Conservation (phyloP, 257 asterid genomes). For the Ligustrum vulgare region DNA sequence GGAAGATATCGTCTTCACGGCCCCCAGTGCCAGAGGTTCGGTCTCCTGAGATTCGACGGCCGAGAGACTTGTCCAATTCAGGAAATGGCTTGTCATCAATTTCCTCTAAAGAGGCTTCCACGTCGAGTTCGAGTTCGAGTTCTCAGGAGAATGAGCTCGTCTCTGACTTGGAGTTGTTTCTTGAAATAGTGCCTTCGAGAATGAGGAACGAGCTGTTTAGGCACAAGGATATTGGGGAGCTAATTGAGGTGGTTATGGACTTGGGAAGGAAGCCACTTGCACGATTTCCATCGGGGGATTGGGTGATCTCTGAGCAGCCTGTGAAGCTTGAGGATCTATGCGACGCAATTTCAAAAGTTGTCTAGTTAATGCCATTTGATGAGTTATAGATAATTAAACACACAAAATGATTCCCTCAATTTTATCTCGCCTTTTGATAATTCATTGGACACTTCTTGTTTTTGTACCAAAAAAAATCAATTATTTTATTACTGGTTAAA, state of each 20-base stretch:
- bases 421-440: not conserved
- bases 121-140: slow-evolving; percentile 53
- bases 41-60: slow-evolving; percentile 77
- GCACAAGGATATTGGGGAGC: slow-evolving; percentile 63
- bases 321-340: slow-evolving; percentile 78
- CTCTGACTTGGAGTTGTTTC: slow-evolving; percentile 86
- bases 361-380: not conserved
- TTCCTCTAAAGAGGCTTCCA: slow-evolving; percentile 45
- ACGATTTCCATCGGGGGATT: slow-evolving; percentile 90
- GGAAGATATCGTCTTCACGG: slow-evolving; percentile 50
- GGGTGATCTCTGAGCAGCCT: slow-evolving; percentile 71
- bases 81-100: slow-evolving; percentile 56
- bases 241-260: slow-evolving; percentile 97
- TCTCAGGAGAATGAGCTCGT: slow-evolving; percentile 47
- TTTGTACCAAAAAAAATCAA: not conserved
- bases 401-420: not conserved
- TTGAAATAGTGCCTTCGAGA: slow-evolving; percentile 73
- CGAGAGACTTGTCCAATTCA: slow-evolving; percentile 43
- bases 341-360: slow-evolving; percentile 87
- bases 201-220: slow-evolving; percentile 68
- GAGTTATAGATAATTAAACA: not conserved
- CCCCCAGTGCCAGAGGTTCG: slow-evolving; percentile 41
- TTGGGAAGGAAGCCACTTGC: slow-evolving; percentile 96
- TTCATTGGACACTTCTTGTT: slow-evolving; percentile 9
- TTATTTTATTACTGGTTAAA: slow-evolving; percentile 1